Evolutionary conservation across 83 land plant species (phyloP), one percentile per base, ranked within the genome.

Genomic region (Larix sibirica): DNA sequence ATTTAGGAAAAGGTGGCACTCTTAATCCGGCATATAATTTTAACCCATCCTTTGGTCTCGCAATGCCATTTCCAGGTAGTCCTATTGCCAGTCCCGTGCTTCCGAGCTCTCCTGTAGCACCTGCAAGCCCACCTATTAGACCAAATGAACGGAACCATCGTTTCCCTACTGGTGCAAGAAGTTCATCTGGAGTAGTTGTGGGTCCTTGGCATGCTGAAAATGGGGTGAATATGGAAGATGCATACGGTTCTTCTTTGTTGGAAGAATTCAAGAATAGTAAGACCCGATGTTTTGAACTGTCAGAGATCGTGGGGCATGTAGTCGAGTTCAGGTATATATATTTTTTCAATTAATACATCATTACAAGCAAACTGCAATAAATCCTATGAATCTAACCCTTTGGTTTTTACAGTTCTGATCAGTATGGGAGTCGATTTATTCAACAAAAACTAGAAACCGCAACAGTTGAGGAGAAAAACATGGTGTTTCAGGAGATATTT

Each of bases 211-310:
- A 85, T 81, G 36, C 85, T 31, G 91, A 90, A 79, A 79, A 36
- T 83, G 81, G 79, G 36, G 85, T 81, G 50, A 90, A 83, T 20
- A 79, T 83, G 54, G 89, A 92, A 61, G 95, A 89, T 42, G 81
- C 83, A 21, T 84, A 81, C 44, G 88, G 85, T 31, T 92, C 97
- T 67, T 79, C 94, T 10, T 71, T 97, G 24, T 81, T 97, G 77
- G 99, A 97, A 68, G 98, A 94, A 83, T 91, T 95, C 80, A 97
- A 97, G 85, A 95, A 82, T 85, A 95, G 95, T 81, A 97, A 97
- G 80, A 92, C 91, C 33, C 87, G 88, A 65, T 87, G 95, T 80
- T 90, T 92, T 89, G 99, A 97, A 80, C 92, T 97, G 56, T 86
- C 94, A 18, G 98, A 97, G 61, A 94, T 97, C 84, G 89, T 88